Base-by-base conservation (phyloP, 176 grass and related monocot genomes). In the Eragrostis nindensis region DNA sequence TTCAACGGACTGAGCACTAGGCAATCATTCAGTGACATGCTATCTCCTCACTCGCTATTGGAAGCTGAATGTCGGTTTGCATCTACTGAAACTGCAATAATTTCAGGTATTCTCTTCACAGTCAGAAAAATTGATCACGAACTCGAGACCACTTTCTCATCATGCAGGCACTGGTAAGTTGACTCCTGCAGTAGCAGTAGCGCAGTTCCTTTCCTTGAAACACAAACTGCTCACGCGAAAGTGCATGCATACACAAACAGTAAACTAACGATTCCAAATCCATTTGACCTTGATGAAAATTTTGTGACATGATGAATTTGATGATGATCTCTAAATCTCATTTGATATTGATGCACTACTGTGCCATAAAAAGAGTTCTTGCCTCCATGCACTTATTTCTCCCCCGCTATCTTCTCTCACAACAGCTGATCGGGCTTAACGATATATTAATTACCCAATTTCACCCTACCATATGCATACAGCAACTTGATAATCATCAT, bases 361-460 rank as follows among this genome's bases (percentile, higher is more conserved):
- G 74, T 73, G 86, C 67, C 47, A 75, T 87, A 27, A 61, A 90
- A 78, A 90, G 47, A 81, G 65, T 77, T 54, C 40, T 85, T 93
- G 73, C 36, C 91, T 90, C 84, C 76, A 57, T 73, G 87, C 87
- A 87, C 77, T 93, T 87, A 93, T 93, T 90, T 62, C 38, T 85
- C 66, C 66, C 69, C 46, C 76, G 59, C 62, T 54, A 62, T 41
- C 32, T 41, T 47, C 67, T 88, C 82, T 82, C 57, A 16, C 36
- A 45, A 85, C 49, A 17, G 68, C 16, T 52, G 79, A 69, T 70
- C 60, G 72, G 55, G 66, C 71, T 57, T 38, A 80, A 73, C 32
- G 8, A 32, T 75, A 62, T 62, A 69, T 54, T 49, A 62, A 70
- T 41, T 69, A 74, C 70, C 62, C 75, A 69, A 43, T 43, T 80